phyloP scores from a whole-genome alignment of 2,329 filamentous ascomycete species.

The Paraconiothyrium sp. region DNA sequence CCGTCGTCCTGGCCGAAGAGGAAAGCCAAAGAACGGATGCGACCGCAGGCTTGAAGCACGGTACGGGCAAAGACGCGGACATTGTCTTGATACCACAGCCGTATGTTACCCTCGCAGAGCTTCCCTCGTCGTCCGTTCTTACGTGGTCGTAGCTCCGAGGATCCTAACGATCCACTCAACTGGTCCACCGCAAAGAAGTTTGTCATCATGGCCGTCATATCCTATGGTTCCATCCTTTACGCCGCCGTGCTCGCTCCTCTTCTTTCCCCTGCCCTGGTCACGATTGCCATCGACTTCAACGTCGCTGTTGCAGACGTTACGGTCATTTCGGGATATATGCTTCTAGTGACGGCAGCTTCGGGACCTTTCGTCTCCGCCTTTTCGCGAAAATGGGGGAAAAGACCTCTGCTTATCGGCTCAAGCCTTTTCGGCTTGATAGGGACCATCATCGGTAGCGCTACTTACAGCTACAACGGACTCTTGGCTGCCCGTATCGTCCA shows the following conservation, averaged over 20 bases:
- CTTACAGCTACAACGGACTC: conserved; percentile 40
- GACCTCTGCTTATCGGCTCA: conserved; percentile 42
- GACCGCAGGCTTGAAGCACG: conserved; percentile 41
- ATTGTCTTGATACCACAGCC: conserved; percentile 47
- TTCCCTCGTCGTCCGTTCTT: not conserved
- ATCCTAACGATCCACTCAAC: conserved; percentile 50
- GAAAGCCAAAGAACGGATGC: conserved; percentile 24
- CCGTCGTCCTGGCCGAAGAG: conserved; percentile 43
- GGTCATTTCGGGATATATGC: conserved; percentile 50
- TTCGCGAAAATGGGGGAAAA: conserved; percentile 46
- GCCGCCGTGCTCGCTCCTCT: conserved; percentile 45
- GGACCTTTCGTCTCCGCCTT: conserved; percentile 45
- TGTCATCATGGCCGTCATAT: conserved; percentile 43
- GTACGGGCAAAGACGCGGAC: conserved; percentile 43
- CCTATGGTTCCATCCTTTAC: conserved; percentile 45
- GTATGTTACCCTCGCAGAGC: conserved; percentile 25
- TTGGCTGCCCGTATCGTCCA: conserved; percentile 47
- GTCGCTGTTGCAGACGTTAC: conserved; percentile 44
- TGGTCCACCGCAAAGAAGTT: conserved; percentile 46
- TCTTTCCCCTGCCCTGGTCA: conserved; percentile 46
- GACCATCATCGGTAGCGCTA: conserved; percentile 39
- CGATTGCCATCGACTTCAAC: conserved; percentile 43
- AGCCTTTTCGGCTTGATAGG: conserved; percentile 42
- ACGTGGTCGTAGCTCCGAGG: conserved; percentile 45
- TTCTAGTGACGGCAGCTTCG: conserved; percentile 46